Base-by-base conservation (phyloP, 2,329 filamentous ascomycete genomes). In the Fusarium subglutinans region DNA sequence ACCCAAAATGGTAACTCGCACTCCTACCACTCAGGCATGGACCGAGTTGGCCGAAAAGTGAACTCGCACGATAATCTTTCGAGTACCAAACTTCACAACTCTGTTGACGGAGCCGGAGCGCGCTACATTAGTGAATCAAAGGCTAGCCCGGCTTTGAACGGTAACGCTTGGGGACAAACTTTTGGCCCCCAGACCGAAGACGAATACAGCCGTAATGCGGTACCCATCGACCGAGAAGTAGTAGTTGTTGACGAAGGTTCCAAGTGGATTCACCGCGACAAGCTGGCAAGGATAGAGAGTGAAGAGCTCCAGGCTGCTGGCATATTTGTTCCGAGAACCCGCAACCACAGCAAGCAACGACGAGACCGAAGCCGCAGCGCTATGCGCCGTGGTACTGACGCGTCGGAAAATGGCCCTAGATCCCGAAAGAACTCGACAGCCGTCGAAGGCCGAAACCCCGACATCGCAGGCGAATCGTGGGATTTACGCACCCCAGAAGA, bases 181-280 rank as follows among this genome's bases (percentile, higher is more conserved):
- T 67, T 65, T 37, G 66, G 57, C 51, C 45, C 75, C 17, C 71
- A 75, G 51, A 70, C 72, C 13, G 71, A 72, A 13, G 78, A 82
- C 35, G 70, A 79, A 37, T 69, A 77, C 55, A 75, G 76, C 59
- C 72, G 77, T 73, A 47, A 70, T 61, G 45, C 80, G 78, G 71
- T 77, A 22, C 77, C 77, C 33, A 66, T 77, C 14, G 78, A 80
- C 40, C 58, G 80, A 62, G 77, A 78, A 17, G 75, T 75, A 12
- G 84, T 86, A 40, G 83, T 75, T 14, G 84, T 86, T 40, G 83
- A 86, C 40, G 91, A 92, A 69, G 87, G 90, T 69, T 93, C 91
- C 38, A 92, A 94, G 81, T 96, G 94, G 94, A 96, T 96, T 77
- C 94, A 96, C 79, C 87, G 94, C 64, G 94, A 96, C 83, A 96